Evolutionary conservation across 2,329 filamentous ascomycete species (phyloP).

Genomic region (Coleophoma cylindrospora): DNA sequence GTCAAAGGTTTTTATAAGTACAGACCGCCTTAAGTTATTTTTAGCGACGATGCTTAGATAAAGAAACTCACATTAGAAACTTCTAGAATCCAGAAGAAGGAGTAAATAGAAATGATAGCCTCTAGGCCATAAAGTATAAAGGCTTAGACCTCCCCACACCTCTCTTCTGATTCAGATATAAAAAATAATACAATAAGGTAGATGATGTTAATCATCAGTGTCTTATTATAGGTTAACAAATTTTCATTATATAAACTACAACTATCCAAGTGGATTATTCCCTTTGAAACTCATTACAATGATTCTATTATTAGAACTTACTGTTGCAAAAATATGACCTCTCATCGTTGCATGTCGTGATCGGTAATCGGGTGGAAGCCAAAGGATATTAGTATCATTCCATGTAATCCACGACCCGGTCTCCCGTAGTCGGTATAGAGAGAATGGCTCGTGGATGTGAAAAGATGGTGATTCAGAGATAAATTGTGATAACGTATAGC

Average conservation of each 20-base stretch:
- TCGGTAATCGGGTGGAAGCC: no score
- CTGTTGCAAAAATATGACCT: no score
- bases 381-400: not conserved
- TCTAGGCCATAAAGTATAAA: not conserved
- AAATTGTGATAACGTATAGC: slow-evolving; percentile 7
- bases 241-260: not conserved
- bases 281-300: not conserved
- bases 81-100: no score
- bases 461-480: slow-evolving; percentile 6
- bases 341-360: not conserved
- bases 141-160: not conserved
- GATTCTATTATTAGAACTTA: not conserved
- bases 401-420: not conserved
- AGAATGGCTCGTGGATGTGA: not conserved
- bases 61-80: no score
- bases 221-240: not conserved
- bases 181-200: not conserved
- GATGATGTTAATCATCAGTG: not conserved
- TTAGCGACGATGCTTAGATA: no score
- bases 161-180: not conserved
- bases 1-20: no score
- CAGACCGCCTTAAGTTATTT: no score
- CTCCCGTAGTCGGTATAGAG: not conserved
- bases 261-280: not conserved
- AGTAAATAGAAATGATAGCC: no score